A percentile compares a stretch with the other conserved stretches of the same genome.
Conservation (phyloP, 2,329 filamentous ascomycete genomes). For the Colletotrichum plurivorum region DNA sequence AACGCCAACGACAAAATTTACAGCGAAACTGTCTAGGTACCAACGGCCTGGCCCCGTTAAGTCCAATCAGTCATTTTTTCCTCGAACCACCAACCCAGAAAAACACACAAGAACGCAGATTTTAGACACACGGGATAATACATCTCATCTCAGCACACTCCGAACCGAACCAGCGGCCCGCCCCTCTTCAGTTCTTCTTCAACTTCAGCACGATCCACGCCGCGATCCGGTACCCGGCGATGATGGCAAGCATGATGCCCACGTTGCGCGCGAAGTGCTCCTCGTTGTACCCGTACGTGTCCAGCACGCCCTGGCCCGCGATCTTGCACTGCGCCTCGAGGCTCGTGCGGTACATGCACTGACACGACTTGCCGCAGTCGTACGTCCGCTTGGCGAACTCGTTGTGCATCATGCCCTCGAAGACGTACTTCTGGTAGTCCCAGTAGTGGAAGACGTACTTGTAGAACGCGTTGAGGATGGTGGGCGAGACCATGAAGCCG, state of each 20-base stretch:
- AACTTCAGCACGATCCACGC: conserved; percentile 72
- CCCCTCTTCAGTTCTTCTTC: conserved; percentile 30
- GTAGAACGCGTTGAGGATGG: conserved; percentile 85
- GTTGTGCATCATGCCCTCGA: conserved; percentile 94
- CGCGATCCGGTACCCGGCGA: conserved; percentile 78
- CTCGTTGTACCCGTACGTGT: conserved; percentile 77
- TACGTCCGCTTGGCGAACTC: conserved; percentile 80
- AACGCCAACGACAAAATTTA: no score
- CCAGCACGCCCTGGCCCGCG: conserved; percentile 77
- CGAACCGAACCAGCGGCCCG: not conserved
- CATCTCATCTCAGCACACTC: not conserved
- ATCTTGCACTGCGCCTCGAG: conserved; percentile 77
- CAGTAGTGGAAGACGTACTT: conserved; percentile 91
- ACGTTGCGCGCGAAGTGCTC: conserved; percentile 77
- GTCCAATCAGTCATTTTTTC: no score
- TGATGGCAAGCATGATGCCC: conserved; percentile 84
- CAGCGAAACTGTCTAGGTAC: no score
- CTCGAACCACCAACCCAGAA: not conserved
- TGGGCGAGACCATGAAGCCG: conserved; percentile 83
- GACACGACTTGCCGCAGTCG: conserved; percentile 69
- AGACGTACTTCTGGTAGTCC: conserved; percentile 89
- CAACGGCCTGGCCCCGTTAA: no score
- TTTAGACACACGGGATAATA: not conserved
- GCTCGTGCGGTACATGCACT: conserved; percentile 79
- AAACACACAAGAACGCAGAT: no score